These are phyloP conservation scores for Collybiopsis confluens DNA, from an alignment of 768 basidiomycete genomes.

Conservation along the genomic window DNA sequence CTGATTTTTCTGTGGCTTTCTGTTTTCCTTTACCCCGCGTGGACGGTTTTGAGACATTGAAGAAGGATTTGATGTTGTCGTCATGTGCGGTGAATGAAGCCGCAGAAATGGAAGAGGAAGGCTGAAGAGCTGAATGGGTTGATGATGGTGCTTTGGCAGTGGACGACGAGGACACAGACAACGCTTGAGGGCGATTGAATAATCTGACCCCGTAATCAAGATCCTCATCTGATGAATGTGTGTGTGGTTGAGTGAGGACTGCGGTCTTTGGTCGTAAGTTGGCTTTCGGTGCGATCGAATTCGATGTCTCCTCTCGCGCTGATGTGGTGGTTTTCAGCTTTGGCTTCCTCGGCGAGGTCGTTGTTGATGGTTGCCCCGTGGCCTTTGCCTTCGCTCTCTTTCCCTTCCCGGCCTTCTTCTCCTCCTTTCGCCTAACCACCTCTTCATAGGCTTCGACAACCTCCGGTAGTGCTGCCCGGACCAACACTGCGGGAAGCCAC, in stretches of 20 bases:
- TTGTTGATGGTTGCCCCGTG: neutral
- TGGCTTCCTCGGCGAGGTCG: neutral
- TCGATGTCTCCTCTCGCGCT: neutral
- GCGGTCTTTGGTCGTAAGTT: neutral
- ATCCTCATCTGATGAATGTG: slow-evolving; percentile 1
- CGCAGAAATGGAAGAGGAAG: no score
- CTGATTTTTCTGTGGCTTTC: neutral
- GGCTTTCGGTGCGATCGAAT: neutral
- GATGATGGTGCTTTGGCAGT: neutral
- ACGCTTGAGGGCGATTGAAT: neutral
- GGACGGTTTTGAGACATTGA: neutral
- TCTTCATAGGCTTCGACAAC: slow-evolving; percentile 31
- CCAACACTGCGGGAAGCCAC: slow-evolving; percentile 40
- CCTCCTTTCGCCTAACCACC: slow-evolving; percentile 23
- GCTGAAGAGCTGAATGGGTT: neutral
- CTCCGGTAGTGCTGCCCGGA: slow-evolving; percentile 36
- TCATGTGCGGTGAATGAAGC: neutral
- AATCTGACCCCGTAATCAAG: neutral
- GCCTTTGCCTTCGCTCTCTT: slow-evolving; percentile 12
- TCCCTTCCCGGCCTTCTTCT: slow-evolving; percentile 15
- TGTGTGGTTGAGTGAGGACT: neutral
- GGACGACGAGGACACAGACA: neutral
- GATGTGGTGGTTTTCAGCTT: neutral
- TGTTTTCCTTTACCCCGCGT: neutral
- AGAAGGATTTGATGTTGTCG: neutral